Evolutionary conservation across 2,329 filamentous ascomycete species (phyloP).

Genomic region (Grosmannia clavigera): DNA sequence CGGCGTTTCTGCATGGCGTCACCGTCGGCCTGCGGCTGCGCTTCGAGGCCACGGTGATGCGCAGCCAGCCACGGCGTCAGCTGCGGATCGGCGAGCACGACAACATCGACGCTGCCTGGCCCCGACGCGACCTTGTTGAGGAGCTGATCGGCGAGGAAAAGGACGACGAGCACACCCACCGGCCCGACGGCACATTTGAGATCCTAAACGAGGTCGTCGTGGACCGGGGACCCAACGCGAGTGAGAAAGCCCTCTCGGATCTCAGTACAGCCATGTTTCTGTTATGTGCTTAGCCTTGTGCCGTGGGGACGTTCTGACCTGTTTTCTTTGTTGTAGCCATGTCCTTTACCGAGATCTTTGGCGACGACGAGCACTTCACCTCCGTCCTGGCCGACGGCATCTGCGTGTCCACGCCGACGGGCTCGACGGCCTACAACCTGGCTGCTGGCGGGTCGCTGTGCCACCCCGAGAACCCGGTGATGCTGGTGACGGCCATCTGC

Average conservation of each 20-base stretch:
- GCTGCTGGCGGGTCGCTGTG: constrained; percentile 91
- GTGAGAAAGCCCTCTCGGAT: constrained; percentile 36
- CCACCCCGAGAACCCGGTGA: constrained; percentile 92
- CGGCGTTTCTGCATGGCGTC: constrained; percentile 69
- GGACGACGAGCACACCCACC: constrained; percentile 75
- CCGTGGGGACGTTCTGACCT: neutral
- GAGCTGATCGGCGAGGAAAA: constrained; percentile 79
- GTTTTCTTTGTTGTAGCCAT: constrained; percentile 45
- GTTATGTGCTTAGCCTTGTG: too few relatives aligned
- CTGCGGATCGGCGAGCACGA: constrained; percentile 1
- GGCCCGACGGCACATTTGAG: constrained; percentile 71
- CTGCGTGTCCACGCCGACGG: constrained; percentile 87
- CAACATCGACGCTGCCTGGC: constrained; percentile 14
- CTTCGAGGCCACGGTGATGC: constrained; percentile 91
- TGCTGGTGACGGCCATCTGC: constrained; percentile 87
- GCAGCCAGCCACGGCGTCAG: constrained; percentile 44
- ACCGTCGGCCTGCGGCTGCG: constrained; percentile 77
- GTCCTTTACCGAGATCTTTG: constrained; percentile 85
- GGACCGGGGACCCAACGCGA: constrained; percentile 85
- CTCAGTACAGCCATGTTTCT: neutral
- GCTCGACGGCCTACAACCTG: constrained; percentile 90
- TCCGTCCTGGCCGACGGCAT: constrained; percentile 87
- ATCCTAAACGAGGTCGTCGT: constrained; percentile 97
- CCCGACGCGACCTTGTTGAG: constrained; percentile 60
- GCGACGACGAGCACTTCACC: constrained; percentile 90